Evolutionary conservation across 345 rosid species (phyloP), one percentile per base, ranked within the genome.

Genomic region (Punica granatum): DNA sequence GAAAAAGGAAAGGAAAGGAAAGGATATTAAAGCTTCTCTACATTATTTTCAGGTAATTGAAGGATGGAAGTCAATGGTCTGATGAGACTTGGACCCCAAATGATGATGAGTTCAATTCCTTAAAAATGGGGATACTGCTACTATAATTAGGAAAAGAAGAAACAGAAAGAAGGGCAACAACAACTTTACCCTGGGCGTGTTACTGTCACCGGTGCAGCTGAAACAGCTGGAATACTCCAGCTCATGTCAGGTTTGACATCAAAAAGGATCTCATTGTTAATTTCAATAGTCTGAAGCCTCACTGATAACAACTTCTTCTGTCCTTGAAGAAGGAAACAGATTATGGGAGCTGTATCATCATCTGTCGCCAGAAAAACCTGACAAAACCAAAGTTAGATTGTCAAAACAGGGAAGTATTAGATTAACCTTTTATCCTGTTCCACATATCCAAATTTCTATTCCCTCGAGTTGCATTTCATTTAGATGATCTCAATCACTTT

Each of bases 351-450:
- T 66, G 85, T 77, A 78, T 86, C 91, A 79, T 79, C 85, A 80
- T 91, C 97, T 62, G 90, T 81, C 13, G 97, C 92, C 70, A 94
- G 79, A 80, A 94, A 94, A 69, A 91, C 95, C 99, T 94, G 85
- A 34, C 61, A 74, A 39, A 68, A 48, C 53, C 65, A 61, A 72
- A 63, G 69, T 53, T 71, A 54, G 48, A 65, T 23, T 26, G 35
- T 65, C 11, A 18, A 70, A 67, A 67, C 35, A 30, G 73, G 73
- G 26, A 67, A n/a, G 66, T 39, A 61, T 43, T 63, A 18, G 19
- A 63, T 63, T 60, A 9, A 16, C 16, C 12, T 33, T 63, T 16
- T 7, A 36, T 60, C 33, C n/a, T 16, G 13, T 32, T 60, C 16
- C 41, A n/a, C 41, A 48, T 21, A 48, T 23, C 1, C 54, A 19